Conservation (phyloP, 106 monocot species). For the Triglochin maritima region DNA sequence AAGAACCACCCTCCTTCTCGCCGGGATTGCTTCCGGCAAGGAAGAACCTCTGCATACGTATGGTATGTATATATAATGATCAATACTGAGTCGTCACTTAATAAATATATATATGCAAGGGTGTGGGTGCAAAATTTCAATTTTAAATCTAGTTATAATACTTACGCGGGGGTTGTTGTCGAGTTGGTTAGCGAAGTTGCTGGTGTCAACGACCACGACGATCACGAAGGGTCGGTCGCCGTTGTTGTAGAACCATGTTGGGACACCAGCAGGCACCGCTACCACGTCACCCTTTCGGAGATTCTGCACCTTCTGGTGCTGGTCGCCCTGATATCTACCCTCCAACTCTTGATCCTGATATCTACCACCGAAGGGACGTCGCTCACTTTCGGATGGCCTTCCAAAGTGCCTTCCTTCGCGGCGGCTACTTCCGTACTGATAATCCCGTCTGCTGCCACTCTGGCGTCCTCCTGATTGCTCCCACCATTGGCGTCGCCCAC, state of each 20-base stretch:
- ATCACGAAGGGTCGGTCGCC: conserved; percentile 35
- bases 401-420: too few relatives aligned
- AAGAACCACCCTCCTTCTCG: background rate
- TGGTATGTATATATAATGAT: background rate
- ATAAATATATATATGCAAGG: background rate
- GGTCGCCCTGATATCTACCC: conserved; percentile 24
- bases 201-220: conserved; percentile 30
- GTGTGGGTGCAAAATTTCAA: background rate
- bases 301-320: conserved; percentile 44
- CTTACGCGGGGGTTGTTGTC: conserved; percentile 33
- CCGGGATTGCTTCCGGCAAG: conserved; percentile 24
- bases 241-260: conserved; percentile 53
- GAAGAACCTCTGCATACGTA: conserved; percentile 17
- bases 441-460: too few relatives aligned
- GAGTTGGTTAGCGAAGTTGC: conserved; percentile 50
- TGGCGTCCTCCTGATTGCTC: background rate
- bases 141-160: background rate
- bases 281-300: conserved; percentile 48
- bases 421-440: too few relatives aligned
- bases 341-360: background rate
- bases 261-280: conserved; percentile 44
- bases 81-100: background rate
- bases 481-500: background rate
- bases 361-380: background rate
- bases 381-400: too few relatives aligned